Evolutionary conservation across 164 flowering plant genomes (phyloP), one percentile per base, ranked within the genome.

Genomic region (Platanus orientalis): DNA sequence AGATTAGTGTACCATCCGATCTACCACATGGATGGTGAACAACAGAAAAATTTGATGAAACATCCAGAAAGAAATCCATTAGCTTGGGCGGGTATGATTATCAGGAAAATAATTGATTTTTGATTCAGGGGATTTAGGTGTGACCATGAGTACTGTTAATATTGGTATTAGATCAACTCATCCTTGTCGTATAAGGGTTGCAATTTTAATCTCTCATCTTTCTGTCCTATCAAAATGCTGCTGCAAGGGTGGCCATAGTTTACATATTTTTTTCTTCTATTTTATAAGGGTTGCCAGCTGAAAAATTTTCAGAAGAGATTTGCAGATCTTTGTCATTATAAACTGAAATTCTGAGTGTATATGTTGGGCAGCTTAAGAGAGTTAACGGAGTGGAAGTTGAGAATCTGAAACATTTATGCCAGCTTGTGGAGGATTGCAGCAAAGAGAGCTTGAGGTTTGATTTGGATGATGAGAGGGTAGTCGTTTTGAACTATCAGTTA

Each of bases 391-490:
- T 82, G 19, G 92, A 82, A 65, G 71, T 90, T 20, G 78, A 87
- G 28, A 93, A 93, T 61, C 73, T 90, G 77, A 87, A 80, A 71
- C 97, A 90, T 69, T 55, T 90, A 21, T 78, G 90, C 55, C 71
- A 72, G 40, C 85, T 93, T 39, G 92, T 93, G 47, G 90, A 85
- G 53, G 79, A 77, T 21, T 81, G 88, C 49, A 64, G 57, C 3
- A 72, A 78, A 52, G 84, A 82, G 65, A 80, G 63, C 65, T 61
- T 93, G 69, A 78, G 97, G 74, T 74, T 93, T 71, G 98, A 93
- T 80, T 76, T 93, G 76, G 98, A 93, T 25, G 96, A 93, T 54
- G 96, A 87, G 23, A 84, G 94, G 61, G 97, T 90, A 7, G 63
- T 88, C 64, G 89, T 74, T 12, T 78, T 93, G 79, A 79, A 88